Evolutionary conservation across 148 eudicot species (phyloP), one percentile per base, ranked within the genome.

Genomic region (Rheum nobile): DNA sequence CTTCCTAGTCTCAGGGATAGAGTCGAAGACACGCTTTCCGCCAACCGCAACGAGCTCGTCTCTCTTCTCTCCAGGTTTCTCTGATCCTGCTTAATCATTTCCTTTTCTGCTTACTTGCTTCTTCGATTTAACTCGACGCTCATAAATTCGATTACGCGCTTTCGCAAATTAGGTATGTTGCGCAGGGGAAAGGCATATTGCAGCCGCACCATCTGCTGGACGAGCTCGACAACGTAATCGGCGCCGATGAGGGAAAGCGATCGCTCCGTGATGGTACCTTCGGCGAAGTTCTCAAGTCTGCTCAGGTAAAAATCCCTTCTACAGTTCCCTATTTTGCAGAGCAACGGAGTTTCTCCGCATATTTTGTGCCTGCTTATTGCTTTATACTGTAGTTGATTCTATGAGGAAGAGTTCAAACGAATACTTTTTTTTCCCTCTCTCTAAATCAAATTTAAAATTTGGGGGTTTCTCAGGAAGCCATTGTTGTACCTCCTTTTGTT

Each of bases 401-500:
- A 35, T 2, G 2, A 2, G 4, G 4, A 35, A 35, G 37, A 1
- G 37, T 35, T 35, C 37, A 35, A 35, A 35, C 37, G 4, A 35
- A 35, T 4, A 35, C 4, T 26, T n/a, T n/a, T n/a, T n/a, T n/a
- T n/a, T n/a, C n/a, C n/a, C n/a, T n/a, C n/a, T n/a, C n/a, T n/a
- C n/a, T n/a, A 4, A 31, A 29, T 67, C 61, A 12, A 47, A 32
- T 32, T 72, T 73, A 32, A 12, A 6, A 44, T 59, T 74, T 41
- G 16, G 7, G 67, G 55, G 4, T 3, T 55, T 74, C 59, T 55
- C 68, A 96, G 99, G 97, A 96, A 86, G 97, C 97, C 68, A 96
- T 96, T 57, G 84, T 96, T 76, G 77, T 90, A 47, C 99, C 99
- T 67, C 99, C 99, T 7, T 92, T 90, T 81, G 97, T 96, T 67